Base-by-base conservation (phyloP, 2,329 filamentous ascomycete species). In the Pseudogymnoascus sp. region DNA sequence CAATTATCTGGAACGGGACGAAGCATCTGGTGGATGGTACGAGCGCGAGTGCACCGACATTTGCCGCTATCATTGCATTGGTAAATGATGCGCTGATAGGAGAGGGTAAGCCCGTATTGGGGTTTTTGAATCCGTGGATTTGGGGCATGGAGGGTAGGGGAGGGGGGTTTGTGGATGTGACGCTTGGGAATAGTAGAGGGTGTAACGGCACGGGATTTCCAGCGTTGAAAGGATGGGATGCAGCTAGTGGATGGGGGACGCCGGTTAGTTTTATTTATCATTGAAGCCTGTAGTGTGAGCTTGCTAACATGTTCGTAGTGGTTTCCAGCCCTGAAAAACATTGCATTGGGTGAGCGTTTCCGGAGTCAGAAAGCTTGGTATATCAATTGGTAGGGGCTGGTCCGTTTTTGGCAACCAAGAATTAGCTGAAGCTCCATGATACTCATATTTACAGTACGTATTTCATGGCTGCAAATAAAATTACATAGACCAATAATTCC, bases 51-150 rank as follows among this genome's bases (percentile, higher is more conserved):
- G 73, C 81, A 1, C 87, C 86, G 0, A 74, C 82, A 1, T 82
- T 82, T 25, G 79, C 81, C 0, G 79, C 78, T 4, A 75, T 87
- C 60, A 74, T 88, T 60, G 43, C 61, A 20, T 50, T 65, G n/a
- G 22, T 64, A 18, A 64, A 65, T 22, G 60, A 63, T 39, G 60
- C 60, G 12, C 34, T 63, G 22, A n/a, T 64, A 37, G 57, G 59
- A 20, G 57, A 43, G 28, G 60, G 61, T 1, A 61, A 63, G 47
- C 60, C 61, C 9, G 60, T 62, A 4, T 22, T 62, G 4, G 63
- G 64, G 6, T 65, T 54, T 32, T 38, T 64, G 14, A 64, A 65
- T 38, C 81, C 81, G 0, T 83, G 79, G 78, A 67, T 85, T n/a
- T 84, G 84, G 67, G 71, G 70, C 22, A 69, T 70, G 61, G 77